Conservation (phyloP, 2,329 filamentous ascomycete genomes). For the Gremmenia infestans region DNA sequence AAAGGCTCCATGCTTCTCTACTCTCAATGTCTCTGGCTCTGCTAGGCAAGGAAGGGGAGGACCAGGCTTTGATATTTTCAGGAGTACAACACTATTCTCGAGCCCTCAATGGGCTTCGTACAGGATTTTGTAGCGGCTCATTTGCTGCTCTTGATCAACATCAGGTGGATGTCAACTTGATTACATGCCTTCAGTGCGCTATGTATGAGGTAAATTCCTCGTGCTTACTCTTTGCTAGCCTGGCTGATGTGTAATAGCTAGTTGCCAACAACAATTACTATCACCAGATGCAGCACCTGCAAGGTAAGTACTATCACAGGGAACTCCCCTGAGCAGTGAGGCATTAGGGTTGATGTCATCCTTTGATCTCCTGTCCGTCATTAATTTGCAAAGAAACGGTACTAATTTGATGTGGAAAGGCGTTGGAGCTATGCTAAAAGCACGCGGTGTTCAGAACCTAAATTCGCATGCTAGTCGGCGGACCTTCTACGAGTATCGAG, state of each 20-base stretch:
- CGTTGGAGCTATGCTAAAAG: constrained; percentile 10
- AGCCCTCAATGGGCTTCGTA: constrained; percentile 7
- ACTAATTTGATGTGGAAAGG: too few relatives aligned
- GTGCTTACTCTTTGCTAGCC: background rate
- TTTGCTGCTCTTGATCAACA: background rate
- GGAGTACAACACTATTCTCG: constrained; percentile 8
- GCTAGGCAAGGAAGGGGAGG: background rate
- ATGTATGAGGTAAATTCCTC: constrained; percentile 10
- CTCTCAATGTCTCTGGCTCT: constrained; percentile 11
- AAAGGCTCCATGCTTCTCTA: constrained; percentile 5
- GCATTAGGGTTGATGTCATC: too few relatives aligned
- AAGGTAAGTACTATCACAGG: background rate
- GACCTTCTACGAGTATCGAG: constrained; percentile 11
- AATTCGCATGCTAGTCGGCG: constrained; percentile 5
- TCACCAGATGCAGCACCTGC: constrained; percentile 2
- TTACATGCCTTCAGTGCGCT: constrained; percentile 7
- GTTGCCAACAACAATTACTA: constrained; percentile 4
- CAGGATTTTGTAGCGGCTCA: background rate
- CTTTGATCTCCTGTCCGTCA: too few relatives aligned
- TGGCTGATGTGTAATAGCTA: background rate
- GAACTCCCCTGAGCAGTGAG: too few relatives aligned
- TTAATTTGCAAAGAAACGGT: too few relatives aligned
- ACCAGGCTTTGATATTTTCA: background rate
- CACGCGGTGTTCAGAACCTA: constrained; percentile 4
- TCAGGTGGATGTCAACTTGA: constrained; percentile 5